These are phyloP conservation scores for Phytopythium chamaehyphon DNA, from an alignment of 352 stramenopile genomes.

Conservation along the genomic window DNA sequence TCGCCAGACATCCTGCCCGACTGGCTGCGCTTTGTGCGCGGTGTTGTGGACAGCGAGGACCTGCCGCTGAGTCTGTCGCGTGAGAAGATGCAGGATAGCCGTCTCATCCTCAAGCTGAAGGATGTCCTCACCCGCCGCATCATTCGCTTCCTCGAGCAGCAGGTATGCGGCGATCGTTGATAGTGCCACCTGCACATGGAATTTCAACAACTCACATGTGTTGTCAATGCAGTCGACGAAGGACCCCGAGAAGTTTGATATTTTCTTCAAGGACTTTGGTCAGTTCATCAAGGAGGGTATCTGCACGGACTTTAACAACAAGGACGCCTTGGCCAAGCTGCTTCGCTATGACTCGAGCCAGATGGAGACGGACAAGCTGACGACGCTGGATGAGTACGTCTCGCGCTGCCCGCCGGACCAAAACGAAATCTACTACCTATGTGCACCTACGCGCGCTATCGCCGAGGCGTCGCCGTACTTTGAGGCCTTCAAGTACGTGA, in stretches of 20 bases:
- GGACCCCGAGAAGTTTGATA: slow-evolving; percentile 95
- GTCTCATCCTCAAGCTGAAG: slow-evolving; percentile 95
- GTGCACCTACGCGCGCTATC: slow-evolving; percentile 93
- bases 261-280: slow-evolving; percentile 98
- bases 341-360: slow-evolving; percentile 98
- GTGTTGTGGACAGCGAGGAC: slow-evolving; percentile 97
- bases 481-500: slow-evolving; percentile 96
- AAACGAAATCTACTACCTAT: slow-evolving; percentile 99
- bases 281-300: slow-evolving; percentile 98
- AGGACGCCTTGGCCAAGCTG: slow-evolving; percentile 94
- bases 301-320: slow-evolving; percentile 92
- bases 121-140: slow-evolving; percentile 94
- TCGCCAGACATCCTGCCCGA: slow-evolving; percentile 96
- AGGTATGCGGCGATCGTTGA: slow-evolving; percentile 22
- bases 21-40: slow-evolving; percentile 93
- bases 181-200: slow-evolving; percentile 3
- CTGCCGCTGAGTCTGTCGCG: slow-evolving; percentile 98
- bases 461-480: slow-evolving; percentile 97
- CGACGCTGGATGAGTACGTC: slow-evolving; percentile 99
- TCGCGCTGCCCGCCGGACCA: slow-evolving; percentile 93
- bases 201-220: neutral
- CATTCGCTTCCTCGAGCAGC: slow-evolving; percentile 83
- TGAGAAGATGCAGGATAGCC: slow-evolving; percentile 99
- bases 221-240: slow-evolving; percentile 76
- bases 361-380: slow-evolving; percentile 87